Evolutionary conservation across 2,329 filamentous ascomycete genomes (phyloP).

Genomic region (Alternaria brassicicola): DNA sequence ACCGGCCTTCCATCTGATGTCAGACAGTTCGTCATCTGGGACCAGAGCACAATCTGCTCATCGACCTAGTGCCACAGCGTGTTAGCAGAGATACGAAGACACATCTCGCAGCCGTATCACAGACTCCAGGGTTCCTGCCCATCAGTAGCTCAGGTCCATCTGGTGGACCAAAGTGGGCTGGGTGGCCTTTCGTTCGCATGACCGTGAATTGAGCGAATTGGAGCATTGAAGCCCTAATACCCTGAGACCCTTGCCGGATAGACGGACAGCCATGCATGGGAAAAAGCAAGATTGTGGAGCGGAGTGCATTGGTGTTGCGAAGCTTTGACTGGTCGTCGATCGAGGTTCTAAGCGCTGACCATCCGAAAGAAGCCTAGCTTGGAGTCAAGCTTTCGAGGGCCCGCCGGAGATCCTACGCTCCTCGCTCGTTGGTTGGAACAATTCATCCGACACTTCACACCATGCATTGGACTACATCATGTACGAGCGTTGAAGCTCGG

Average conservation of each 20-base stretch:
- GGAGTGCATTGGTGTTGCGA: constrained; percentile 26
- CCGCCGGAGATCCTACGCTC: constrained; percentile 10
- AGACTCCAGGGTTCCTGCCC: constrained; percentile 23
- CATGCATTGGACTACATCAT: constrained; percentile 5
- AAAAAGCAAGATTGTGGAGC: constrained; percentile 30
- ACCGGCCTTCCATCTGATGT: constrained; percentile 22
- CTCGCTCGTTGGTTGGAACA: constrained; percentile 22
- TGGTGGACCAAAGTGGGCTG: constrained; percentile 23
- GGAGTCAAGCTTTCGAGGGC: constrained; percentile 27
- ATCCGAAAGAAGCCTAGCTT: constrained; percentile 17
- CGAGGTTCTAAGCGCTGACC: constrained; percentile 25
- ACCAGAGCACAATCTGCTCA: constrained; percentile 10
- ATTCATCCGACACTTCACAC: constrained; percentile 11
- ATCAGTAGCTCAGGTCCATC: constrained; percentile 15
- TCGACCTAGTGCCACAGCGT: constrained; percentile 3
- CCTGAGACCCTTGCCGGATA: constrained; percentile 17
- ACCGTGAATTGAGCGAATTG: constrained; percentile 39
- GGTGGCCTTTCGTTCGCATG: constrained; percentile 44
- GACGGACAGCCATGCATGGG: constrained; percentile 42
- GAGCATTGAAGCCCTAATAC: constrained; percentile 19
- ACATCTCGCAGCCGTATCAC: constrained; percentile 34
- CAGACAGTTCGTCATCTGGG: constrained; percentile 15
- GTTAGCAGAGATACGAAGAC: constrained; percentile 19
- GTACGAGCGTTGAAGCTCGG: constrained; percentile 12
- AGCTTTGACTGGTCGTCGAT: constrained; percentile 26